phyloP scores from a whole-genome alignment of 805 yeast genomes.

The Osmozyma mogii region DNA sequence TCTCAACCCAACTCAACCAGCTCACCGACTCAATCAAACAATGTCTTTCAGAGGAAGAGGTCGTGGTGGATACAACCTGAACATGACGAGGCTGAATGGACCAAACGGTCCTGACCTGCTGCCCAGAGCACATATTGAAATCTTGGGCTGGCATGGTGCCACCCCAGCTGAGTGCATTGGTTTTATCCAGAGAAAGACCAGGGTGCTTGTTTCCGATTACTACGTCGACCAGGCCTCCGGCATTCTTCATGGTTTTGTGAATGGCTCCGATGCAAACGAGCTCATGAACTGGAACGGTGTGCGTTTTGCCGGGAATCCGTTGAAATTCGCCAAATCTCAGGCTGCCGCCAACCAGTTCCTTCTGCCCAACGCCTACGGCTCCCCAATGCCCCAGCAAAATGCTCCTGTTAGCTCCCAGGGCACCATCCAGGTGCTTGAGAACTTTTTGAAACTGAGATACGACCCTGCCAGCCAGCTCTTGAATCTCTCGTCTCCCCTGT shows the following conservation, averaged over 20 bases:
- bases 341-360: slow-evolving; percentile 6
- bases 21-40: neutral
- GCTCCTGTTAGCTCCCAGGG: slow-evolving; percentile 7
- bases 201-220: slow-evolving; percentile 46
- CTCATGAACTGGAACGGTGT: slow-evolving; percentile 65
- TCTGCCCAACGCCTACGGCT: slow-evolving; percentile 8
- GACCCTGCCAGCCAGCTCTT: slow-evolving; percentile 57
- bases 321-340: slow-evolving; percentile 41
- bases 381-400: too few species aligned
- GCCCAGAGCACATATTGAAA: too few species aligned
- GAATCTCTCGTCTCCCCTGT: slow-evolving; percentile 56
- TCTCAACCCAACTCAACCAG: too few species aligned
- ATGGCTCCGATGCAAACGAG: slow-evolving; percentile 48
- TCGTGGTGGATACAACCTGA: too few species aligned
- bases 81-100: too few species aligned
- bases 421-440: slow-evolving; percentile 56
- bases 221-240: slow-evolving; percentile 42
- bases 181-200: slow-evolving; percentile 63
- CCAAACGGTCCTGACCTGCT: too few species aligned
- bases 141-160: slow-evolving; percentile 80
- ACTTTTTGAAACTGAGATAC: slow-evolving; percentile 60
- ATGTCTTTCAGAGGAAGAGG: too few species aligned
- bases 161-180: slow-evolving; percentile 56
- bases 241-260: slow-evolving; percentile 53
- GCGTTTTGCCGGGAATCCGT: slow-evolving; percentile 66